Evolutionary conservation across 2,329 filamentous ascomycete genomes (phyloP).

Genomic region (Phoma herbarum): DNA sequence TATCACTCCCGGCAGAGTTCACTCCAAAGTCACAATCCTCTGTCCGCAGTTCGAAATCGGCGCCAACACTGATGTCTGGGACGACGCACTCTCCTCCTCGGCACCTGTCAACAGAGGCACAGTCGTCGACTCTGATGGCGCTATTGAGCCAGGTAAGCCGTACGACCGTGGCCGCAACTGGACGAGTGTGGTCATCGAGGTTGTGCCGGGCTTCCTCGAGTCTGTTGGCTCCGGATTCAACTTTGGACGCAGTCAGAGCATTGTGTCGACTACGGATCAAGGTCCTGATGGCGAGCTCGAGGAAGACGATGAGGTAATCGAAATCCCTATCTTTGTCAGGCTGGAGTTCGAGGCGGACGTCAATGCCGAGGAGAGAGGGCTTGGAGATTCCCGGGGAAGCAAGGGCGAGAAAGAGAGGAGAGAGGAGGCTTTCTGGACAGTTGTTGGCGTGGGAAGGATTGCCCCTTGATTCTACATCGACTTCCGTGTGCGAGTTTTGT

Average conservation of each 20-base stretch:
- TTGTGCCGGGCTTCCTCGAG: slow-evolving; percentile 67
- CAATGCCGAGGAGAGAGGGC: slow-evolving; percentile 60
- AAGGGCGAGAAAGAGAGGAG: slow-evolving; percentile 75
- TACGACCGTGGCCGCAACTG: slow-evolving; percentile 95
- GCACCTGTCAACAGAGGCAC: slow-evolving; percentile 48
- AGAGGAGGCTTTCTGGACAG: slow-evolving; percentile 95
- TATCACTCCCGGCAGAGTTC: slow-evolving; percentile 48
- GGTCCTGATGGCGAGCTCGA: slow-evolving; percentile 41
- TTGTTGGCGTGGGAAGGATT: slow-evolving; percentile 86
- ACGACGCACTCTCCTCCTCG: slow-evolving; percentile 75
- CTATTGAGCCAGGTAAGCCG: slow-evolving; percentile 88
- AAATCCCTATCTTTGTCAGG: slow-evolving; percentile 93
- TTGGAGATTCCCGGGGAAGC: slow-evolving; percentile 55
- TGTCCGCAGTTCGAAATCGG: slow-evolving; percentile 95
- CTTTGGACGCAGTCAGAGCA: slow-evolving; percentile 13
- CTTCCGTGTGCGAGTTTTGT: neutral
- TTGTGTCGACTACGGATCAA: slow-evolving; percentile 7
- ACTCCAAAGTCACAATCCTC: slow-evolving; percentile 81
- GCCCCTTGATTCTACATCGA: slow-evolving; percentile 36
- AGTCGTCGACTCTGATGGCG: slow-evolving; percentile 34
- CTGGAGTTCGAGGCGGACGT: slow-evolving; percentile 86
- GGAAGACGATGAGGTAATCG: slow-evolving; percentile 72
- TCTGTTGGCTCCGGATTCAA: slow-evolving; percentile 9
- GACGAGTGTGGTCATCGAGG: slow-evolving; percentile 92
- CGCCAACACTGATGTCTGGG: slow-evolving; percentile 92